Percentiles rank a stretch among this genome's conserved stretches.
Conservation (phyloP, 306 rosid genomes). For the Sphenostylis stenocarpa region DNA sequence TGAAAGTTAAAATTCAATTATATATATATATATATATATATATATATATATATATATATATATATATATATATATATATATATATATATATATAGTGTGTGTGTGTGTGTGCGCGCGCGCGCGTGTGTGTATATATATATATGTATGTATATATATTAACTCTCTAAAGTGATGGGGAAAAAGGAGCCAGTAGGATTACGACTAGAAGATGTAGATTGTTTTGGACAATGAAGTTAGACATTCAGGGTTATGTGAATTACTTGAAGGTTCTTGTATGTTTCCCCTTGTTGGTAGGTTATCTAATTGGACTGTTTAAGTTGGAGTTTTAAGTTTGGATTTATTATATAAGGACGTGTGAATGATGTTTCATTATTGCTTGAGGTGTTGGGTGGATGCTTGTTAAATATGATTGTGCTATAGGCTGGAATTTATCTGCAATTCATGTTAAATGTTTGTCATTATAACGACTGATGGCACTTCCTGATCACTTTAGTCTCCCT, state of each 20-base stretch:
- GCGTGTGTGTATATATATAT: too few relatives aligned
- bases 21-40: not conserved
- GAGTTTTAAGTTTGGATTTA: conserved; percentile 29
- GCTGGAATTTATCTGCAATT: conserved; percentile 14
- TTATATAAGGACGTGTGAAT: not conserved
- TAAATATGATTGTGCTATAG: conserved; percentile 3
- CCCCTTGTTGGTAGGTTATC: conserved; percentile 17
- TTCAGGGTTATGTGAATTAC: conserved; percentile 22
- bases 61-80: too few relatives aligned
- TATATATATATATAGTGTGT: too few relatives aligned
- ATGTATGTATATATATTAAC: not conserved
- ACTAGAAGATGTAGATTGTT: not conserved
- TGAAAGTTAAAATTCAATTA: conserved; percentile 21
- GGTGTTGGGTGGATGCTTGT: not conserved
- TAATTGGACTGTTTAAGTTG: conserved; percentile 27
- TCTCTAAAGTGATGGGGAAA: not conserved
- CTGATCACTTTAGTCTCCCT: conserved; percentile 2
- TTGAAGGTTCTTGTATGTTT: conserved; percentile 34
- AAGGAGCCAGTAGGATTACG: not conserved
- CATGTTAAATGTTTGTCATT: not conserved
- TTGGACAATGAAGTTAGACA: conserved; percentile 1
- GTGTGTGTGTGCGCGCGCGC: too few relatives aligned
- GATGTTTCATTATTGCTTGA: not conserved
- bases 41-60: too few relatives aligned
- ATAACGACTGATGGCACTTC: not conserved